These are phyloP conservation scores for Ceriops zippeliana DNA, from an alignment of 345 rosid genomes.

Conservation along the genomic window DNA sequence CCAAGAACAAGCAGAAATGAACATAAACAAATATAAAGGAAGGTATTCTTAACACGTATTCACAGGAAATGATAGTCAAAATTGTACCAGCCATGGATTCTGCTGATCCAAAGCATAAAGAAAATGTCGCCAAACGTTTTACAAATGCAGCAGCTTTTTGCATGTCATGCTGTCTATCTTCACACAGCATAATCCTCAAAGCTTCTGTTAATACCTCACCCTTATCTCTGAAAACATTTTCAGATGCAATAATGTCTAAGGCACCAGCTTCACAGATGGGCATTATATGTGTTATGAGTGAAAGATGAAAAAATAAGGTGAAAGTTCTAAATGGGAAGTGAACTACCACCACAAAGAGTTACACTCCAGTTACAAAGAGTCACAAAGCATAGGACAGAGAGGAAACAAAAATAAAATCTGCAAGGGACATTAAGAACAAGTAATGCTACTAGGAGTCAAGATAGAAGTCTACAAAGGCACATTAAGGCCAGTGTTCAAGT, in stretches of 20 bases:
- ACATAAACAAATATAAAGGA: background rate
- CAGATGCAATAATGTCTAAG: background rate
- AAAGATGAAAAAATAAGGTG: too few relatives aligned
- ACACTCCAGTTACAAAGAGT: too few relatives aligned
- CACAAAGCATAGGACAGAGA: too few relatives aligned
- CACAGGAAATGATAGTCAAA: background rate
- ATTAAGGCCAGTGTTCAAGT: background rate
- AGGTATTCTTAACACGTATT: background rate
- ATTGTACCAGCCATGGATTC: constrained; percentile 83
- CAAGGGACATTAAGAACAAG: background rate
- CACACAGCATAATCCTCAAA: constrained; percentile 84
- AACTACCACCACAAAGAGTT: too few relatives aligned
- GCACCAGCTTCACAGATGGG: too few relatives aligned
- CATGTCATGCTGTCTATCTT: constrained; percentile 96
- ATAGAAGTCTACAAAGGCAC: background rate
- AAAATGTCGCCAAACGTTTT: constrained; percentile 85
- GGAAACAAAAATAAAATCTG: background rate
- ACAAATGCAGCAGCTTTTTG: constrained; percentile 95
- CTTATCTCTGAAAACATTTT: constrained; percentile 53
- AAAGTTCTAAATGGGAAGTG: too few relatives aligned
- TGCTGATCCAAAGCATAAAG: constrained; percentile 73
- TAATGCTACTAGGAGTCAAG: too few relatives aligned
- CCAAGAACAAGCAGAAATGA: background rate
- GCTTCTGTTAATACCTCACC: constrained; percentile 89
- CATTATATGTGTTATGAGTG: too few relatives aligned